Percentiles rank a stretch among this genome's conserved stretches.
Conservation (phyloP, 306 rosid species). For the Corylus heterophylla region DNA sequence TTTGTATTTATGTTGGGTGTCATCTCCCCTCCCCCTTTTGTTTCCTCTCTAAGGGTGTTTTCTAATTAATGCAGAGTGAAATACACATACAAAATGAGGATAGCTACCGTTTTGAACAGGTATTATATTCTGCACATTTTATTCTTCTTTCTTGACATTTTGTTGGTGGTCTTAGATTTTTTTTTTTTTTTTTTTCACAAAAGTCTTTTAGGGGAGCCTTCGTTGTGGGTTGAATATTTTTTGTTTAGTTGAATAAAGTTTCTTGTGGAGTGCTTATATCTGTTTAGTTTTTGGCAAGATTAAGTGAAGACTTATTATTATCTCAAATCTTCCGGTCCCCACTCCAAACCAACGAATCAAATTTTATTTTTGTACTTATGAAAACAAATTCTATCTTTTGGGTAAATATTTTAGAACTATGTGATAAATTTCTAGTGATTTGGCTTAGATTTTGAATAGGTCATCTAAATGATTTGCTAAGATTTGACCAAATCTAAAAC, state of each 20-base stretch:
- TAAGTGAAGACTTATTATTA: background rate
- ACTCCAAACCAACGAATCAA: background rate
- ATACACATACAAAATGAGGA: slow-evolving; percentile 78
- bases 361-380: background rate
- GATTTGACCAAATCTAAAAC: background rate
- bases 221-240: background rate
- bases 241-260: background rate
- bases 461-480: background rate
- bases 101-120: slow-evolving; percentile 88
- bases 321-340: background rate
- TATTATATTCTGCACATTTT: slow-evolving; percentile 25
- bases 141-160: slow-evolving; percentile 22
- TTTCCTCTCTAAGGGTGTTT: slow-evolving; percentile 18
- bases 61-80: slow-evolving; percentile 65
- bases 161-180: slow-evolving; percentile 18
- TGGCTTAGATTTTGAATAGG: background rate
- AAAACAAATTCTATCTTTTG: background rate
- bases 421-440: background rate
- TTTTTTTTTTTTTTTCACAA: background rate
- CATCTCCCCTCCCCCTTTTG: background rate
- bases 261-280: background rate
- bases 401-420: background rate
- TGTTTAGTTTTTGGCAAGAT: background rate
- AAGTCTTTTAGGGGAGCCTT: slow-evolving; percentile 17
- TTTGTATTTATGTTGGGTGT: background rate